Percentiles rank a stretch among this genome's conserved stretches.
These are phyloP conservation scores for Nissolia schottii DNA, from an alignment of 306 rosid genomes.

Conservation along the genomic window DNA sequence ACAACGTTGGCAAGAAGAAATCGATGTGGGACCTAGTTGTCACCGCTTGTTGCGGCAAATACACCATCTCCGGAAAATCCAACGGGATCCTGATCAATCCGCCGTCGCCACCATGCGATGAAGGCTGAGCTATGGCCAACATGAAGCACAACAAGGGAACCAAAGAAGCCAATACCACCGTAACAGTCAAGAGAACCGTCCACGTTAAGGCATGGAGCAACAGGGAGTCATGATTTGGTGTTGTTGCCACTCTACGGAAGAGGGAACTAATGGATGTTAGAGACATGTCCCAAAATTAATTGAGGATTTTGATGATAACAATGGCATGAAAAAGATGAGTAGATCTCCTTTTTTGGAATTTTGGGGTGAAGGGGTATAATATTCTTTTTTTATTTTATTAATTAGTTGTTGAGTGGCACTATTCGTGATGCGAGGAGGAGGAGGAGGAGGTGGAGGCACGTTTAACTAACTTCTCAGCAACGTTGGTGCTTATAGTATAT, in stretches of 20 bases:
- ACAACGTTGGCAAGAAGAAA: slow-evolving; percentile 68
- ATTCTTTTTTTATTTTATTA: too few species aligned
- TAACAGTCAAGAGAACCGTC: slow-evolving; percentile 40
- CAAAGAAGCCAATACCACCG: slow-evolving; percentile 47
- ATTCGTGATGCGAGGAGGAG: neutral
- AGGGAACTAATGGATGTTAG: slow-evolving; percentile 24
- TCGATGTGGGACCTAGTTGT: slow-evolving; percentile 43
- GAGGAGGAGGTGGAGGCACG: neutral
- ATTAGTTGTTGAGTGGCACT: neutral
- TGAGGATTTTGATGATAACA: neutral
- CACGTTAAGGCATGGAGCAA: slow-evolving; percentile 36
- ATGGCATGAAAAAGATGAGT: neutral
- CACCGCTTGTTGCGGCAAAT: slow-evolving; percentile 54
- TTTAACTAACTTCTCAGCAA: neutral
- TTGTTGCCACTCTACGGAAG: slow-evolving; percentile 17
- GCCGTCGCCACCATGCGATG: slow-evolving; percentile 4
- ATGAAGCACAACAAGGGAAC: slow-evolving; percentile 48
- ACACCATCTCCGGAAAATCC: slow-evolving; percentile 56
- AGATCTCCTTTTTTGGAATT: neutral
- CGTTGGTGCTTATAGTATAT: neutral
- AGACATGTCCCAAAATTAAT: slow-evolving; percentile 24
- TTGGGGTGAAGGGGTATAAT: neutral
- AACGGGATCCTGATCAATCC: slow-evolving; percentile 48
- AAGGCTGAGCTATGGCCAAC: slow-evolving; percentile 39
- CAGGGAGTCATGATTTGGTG: neutral